Base-by-base conservation (phyloP, 495 filamentous ascomycete species). In the Bathelium albidoporum region DNA sequence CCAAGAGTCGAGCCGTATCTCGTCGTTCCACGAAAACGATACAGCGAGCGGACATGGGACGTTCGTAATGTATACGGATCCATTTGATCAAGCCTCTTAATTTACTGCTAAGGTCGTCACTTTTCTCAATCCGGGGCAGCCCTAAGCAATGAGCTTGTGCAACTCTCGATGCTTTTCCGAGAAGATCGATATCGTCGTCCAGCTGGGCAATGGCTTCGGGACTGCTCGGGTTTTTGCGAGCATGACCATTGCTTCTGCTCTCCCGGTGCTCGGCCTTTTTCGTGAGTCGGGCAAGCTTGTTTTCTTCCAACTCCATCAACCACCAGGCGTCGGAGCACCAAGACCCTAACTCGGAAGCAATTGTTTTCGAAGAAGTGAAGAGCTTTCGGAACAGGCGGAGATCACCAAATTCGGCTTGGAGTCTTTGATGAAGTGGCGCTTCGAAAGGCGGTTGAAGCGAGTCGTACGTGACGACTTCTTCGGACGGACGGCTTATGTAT, bases 241-340 rank as follows among this genome's bases (percentile, higher is more conserved):
- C 20, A n/a, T 49, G 18, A 20, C 9, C 44, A 16, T 22, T 49
- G 5, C 18, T 10, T 22, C 44, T 12, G 5, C 18, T 22, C 5
- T 20, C 14, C 12, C 5, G 22, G 11, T 28, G 24, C 49, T 55
- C 49, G 24, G 20, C 20, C 49, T 29, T 55, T 55, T 29, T 55
- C 20, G 4, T 5, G 7, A 28, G 49, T 29, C 49, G 20, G 20
- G 3, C 24, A 55, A 55, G 49, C 20, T 29, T 55, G 9, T 85
- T 81, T 29, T 90, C 85, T 0, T 77, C 76, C 9, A 97, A 76
- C n/a, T 84, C 84, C 58, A 87, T 81, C 28, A 77, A 74, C 90
- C 93, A 96, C 45, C 88, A 81, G 29, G 82, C 77, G 72, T 99
- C 93, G n/a, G 90, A 82, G 66, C 87, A 89, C 94, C 94, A 99